Conservation (phyloP, 2,329 filamentous ascomycete species). For the Penicillium sp. region DNA sequence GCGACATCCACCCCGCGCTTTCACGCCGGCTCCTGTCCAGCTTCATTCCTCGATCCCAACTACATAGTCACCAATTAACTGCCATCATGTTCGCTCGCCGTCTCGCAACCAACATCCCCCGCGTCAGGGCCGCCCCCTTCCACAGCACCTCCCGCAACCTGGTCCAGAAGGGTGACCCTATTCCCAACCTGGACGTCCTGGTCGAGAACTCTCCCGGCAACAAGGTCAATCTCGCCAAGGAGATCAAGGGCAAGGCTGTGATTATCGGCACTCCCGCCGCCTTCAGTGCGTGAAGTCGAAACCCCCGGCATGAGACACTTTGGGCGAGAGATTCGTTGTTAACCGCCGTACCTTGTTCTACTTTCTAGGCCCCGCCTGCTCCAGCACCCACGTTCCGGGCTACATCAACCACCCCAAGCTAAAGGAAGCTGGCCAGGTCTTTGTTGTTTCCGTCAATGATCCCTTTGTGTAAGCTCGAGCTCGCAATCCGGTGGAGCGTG, state of each 20-base stretch:
- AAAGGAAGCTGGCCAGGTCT: constrained; percentile 78
- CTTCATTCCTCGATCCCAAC: background rate
- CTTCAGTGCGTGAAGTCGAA: constrained; percentile 56
- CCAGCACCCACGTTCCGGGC: constrained; percentile 74
- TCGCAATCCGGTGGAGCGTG: background rate
- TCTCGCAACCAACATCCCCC: constrained; percentile 35
- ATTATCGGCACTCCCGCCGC: constrained; percentile 85
- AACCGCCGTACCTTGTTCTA: constrained; percentile 1
- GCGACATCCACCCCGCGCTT: background rate
- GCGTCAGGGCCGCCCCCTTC: constrained; percentile 38
- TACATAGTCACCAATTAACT: background rate
- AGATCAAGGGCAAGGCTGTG: constrained; percentile 74
- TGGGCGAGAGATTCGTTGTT: constrained; percentile 1
- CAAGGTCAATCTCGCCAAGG: constrained; percentile 82
- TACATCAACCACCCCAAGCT: constrained; percentile 80
- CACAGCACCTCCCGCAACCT: constrained; percentile 44
- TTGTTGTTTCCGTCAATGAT: constrained; percentile 91
- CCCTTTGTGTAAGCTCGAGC: constrained; percentile 75
- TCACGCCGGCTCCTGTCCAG: background rate
- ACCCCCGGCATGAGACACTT: background rate
- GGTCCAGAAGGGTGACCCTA: constrained; percentile 75
- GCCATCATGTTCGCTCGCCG: constrained; percentile 43
- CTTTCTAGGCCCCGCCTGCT: constrained; percentile 60
- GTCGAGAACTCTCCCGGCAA: constrained; percentile 86
- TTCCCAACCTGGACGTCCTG: constrained; percentile 76